phyloP scores from a whole-genome alignment of 2,329 filamentous ascomycete species.

The Colletotrichum nymphaeae region DNA sequence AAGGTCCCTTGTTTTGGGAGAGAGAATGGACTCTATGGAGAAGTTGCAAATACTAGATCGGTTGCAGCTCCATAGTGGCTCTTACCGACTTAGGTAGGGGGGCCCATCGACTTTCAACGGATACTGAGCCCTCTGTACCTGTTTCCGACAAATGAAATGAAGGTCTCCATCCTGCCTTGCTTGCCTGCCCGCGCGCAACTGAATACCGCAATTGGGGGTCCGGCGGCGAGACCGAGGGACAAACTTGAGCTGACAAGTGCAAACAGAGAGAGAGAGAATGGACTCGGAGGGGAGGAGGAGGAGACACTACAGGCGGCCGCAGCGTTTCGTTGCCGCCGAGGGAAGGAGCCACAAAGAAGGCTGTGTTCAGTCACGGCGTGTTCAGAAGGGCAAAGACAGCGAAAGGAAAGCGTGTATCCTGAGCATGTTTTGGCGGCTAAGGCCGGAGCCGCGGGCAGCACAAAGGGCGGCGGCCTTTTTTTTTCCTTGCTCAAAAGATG shows the following conservation, averaged over 20 bases:
- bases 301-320: not conserved
- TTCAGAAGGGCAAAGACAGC: not conserved
- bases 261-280: not conserved
- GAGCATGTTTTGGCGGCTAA: slow-evolving; percentile 13
- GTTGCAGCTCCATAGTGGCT: slow-evolving; percentile 10
- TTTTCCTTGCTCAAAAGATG: not conserved
- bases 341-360: not conserved
- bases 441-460: slow-evolving; percentile 17
- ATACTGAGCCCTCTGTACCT: not conserved
- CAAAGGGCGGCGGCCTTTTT: slow-evolving; percentile 1
- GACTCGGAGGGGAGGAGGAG: not conserved
- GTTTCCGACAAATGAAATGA: slow-evolving; percentile 1
- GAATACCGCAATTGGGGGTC: not conserved
- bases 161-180: not conserved
- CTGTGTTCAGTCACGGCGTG: not conserved
- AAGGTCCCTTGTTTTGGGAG: slow-evolving; percentile 10
- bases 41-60: slow-evolving; percentile 8
- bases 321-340: not conserved
- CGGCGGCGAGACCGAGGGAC: not conserved
- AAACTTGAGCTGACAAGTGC: not conserved
- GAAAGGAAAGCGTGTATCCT: not conserved
- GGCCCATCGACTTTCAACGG: not conserved
- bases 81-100: not conserved
- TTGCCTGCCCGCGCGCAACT: not conserved
- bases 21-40: not conserved